Percentiles rank a stretch among this genome's conserved stretches.
phyloP scores from a whole-genome alignment of 768 basidiomycete genomes.

The Melanogaster broomeanus region DNA sequence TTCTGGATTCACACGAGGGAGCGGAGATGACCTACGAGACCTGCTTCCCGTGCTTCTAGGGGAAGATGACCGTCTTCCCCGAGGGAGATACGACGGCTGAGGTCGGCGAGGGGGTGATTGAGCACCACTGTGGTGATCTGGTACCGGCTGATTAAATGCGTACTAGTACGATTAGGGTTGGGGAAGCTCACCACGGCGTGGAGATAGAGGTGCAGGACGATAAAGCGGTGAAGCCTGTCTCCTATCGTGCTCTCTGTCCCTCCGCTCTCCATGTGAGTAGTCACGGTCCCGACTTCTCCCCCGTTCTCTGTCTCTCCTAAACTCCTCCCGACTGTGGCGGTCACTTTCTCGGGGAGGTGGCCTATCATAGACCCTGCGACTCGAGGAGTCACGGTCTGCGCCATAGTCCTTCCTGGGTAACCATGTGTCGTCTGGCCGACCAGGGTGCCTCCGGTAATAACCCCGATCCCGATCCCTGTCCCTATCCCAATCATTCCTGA shows the following conservation, averaged over 20 bases:
- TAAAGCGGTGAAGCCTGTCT: slow-evolving; percentile 16
- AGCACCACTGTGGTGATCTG: slow-evolving; percentile 16
- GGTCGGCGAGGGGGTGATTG: slow-evolving; percentile 16
- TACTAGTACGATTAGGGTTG: not conserved
- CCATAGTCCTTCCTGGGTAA: slow-evolving; percentile 15
- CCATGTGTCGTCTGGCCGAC: slow-evolving; percentile 16
- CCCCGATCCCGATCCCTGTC: slow-evolving; percentile 17
- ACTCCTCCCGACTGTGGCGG: slow-evolving; percentile 23
- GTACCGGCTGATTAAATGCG: not conserved
- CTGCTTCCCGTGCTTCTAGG: slow-evolving; percentile 20
- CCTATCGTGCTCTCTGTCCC: slow-evolving; percentile 25
- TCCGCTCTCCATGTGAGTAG: slow-evolving; percentile 8
- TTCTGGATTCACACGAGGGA: slow-evolving; percentile 15
- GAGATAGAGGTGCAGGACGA: slow-evolving; percentile 21
- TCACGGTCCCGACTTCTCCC: slow-evolving; percentile 26
- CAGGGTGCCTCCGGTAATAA: slow-evolving; percentile 14
- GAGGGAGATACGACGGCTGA: slow-evolving; percentile 9
- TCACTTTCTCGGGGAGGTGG: slow-evolving; percentile 12
- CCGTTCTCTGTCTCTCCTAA: slow-evolving; percentile 21
- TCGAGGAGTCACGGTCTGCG: slow-evolving; percentile 9
- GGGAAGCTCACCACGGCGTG: slow-evolving; percentile 25
- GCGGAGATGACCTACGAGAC: slow-evolving; percentile 23
- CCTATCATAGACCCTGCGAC: slow-evolving; percentile 14
- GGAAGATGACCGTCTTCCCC: slow-evolving; percentile 24
- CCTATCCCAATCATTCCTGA: slow-evolving; percentile 24